Percentiles rank a stretch among this genome's conserved stretches.
Evolutionary conservation across 257 asterid species (phyloP).

Genomic region (Solanum ahanhuiri): DNA sequence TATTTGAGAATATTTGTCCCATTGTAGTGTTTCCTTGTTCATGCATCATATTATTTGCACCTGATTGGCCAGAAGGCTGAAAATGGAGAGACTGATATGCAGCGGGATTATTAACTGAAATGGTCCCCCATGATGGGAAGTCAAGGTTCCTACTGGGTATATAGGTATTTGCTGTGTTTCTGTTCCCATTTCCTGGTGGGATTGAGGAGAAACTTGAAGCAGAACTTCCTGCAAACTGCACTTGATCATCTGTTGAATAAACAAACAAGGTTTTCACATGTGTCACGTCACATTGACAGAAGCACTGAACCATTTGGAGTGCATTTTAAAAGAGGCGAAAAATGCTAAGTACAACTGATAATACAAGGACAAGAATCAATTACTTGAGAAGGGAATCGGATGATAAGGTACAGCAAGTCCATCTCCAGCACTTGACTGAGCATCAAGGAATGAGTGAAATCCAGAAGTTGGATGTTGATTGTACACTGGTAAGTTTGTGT

Average conservation of each 20-base stretch:
- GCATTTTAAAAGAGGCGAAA: not conserved
- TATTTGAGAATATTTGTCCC: slow-evolving; percentile 33
- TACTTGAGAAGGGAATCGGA: slow-evolving; percentile 26
- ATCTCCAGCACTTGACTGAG: slow-evolving; percentile 20
- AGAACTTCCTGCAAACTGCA: slow-evolving; percentile 36
- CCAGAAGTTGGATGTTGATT: slow-evolving; percentile 55
- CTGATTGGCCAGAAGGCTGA: slow-evolving; percentile 40
- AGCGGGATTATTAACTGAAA: slow-evolving; percentile 31
- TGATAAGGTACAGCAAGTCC: slow-evolving; percentile 17
- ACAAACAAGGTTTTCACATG: slow-evolving; percentile 1
- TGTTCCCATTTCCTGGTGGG: slow-evolving; percentile 21
- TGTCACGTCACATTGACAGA: not conserved
- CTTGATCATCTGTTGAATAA: slow-evolving; percentile 42
- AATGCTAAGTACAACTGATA: not conserved
- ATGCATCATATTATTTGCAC: slow-evolving; percentile 23
- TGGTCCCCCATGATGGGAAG: slow-evolving; percentile 47
- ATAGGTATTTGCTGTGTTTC: slow-evolving; percentile 19
- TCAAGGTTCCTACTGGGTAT: slow-evolving; percentile 28
- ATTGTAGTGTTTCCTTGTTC: slow-evolving; percentile 39
- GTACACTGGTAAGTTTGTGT: slow-evolving; percentile 44
- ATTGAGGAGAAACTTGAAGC: slow-evolving; percentile 27
- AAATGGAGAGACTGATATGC: slow-evolving; percentile 34
- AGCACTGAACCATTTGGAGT: not conserved
- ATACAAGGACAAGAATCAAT: slow-evolving; percentile 1
- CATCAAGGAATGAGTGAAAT: slow-evolving; percentile 22